Base-by-base conservation (phyloP, 2,329 filamentous ascomycete genomes). In the Zymoseptoria brevis region DNA sequence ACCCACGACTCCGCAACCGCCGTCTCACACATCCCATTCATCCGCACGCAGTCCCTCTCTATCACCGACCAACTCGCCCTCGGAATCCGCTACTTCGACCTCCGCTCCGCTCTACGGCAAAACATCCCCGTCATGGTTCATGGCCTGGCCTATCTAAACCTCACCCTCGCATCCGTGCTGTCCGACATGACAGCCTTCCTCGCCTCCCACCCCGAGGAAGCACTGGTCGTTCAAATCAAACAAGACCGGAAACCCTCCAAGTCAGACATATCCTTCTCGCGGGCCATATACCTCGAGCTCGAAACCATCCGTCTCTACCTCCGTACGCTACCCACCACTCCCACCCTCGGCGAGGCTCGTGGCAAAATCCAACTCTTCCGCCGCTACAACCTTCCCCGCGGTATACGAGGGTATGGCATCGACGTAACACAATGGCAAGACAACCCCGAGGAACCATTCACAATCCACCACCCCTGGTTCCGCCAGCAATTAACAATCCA, bases 401-500 rank as follows among this genome's bases (percentile, higher is more conserved):
- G 54, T 8, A 54, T 66, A 8, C 55, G 59, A 45, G 65, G 66
- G 1, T 67, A 69, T 8, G 72, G 72, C 41, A 71, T 74, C 50
- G 68, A 74, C 57, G 69, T 74, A 3, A 67, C 64, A 9, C 57
- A 62, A 50, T 74, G 72, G 72, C 66, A 64, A 55, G 71, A 74
- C 60, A 74, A 74, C 53, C 71, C 70, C n/a, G 57, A 53, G 13
- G 49, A 41, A 8, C 71, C 72, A 1, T 74, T 74, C 61, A 73
- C 68, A 4, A 73, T 80, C 53, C 63, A 68, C 49, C 77, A 76
- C 3, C 66, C 71, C 16, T 69, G 71, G 19, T 66, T 68, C 24
- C 70, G 75, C 3, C 69, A 70, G 19, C 66, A 79, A 50, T n/a
- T 53, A 3, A 76, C 74, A 8, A 71, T 79, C 7, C 77, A 80